Percentiles rank a stretch among this genome's conserved stretches.
phyloP scores from a whole-genome alignment of 179 eudicot genomes.

The Beta lomatogona region DNA sequence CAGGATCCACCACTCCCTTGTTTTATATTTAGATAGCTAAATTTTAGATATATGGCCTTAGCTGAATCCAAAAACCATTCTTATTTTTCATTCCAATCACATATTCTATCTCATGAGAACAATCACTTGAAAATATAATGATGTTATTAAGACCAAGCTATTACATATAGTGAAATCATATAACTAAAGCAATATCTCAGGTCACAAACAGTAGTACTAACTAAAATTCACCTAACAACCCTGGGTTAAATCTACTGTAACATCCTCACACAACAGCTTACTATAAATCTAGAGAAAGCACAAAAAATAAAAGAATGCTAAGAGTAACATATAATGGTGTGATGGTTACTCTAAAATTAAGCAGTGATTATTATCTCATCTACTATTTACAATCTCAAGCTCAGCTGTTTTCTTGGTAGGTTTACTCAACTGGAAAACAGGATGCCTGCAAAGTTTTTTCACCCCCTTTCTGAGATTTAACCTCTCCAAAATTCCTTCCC shows the following conservation, averaged over 20 bases:
- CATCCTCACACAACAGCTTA: background rate
- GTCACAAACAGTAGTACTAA: background rate
- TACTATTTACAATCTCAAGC: constrained; percentile 36
- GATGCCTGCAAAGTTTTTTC: constrained; percentile 63
- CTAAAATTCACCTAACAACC: constrained; percentile 10
- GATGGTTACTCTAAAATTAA: constrained; percentile 4
- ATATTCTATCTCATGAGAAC: too few species aligned
- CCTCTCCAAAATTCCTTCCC: constrained; percentile 54
- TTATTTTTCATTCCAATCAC: too few species aligned
- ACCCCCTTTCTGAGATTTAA: constrained; percentile 58
- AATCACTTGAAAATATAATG: background rate
- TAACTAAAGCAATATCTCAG: background rate
- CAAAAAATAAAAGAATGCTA: constrained; percentile 7
- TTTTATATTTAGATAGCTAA: too few species aligned
- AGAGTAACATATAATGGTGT: constrained; percentile 4
- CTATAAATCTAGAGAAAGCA: constrained; percentile 1
- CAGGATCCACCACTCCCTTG: too few species aligned
- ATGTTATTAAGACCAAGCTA: background rate
- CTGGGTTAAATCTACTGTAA: constrained; percentile 15
- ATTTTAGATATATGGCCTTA: background rate
- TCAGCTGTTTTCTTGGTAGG: constrained; percentile 45
- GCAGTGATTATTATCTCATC: constrained; percentile 19
- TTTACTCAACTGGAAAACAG: constrained; percentile 73
- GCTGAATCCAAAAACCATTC: background rate
- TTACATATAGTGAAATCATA: background rate